Percentiles rank a stretch among this genome's conserved stretches.
Evolutionary conservation across 345 rosid species (phyloP).

Genomic region (Laguncularia racemosa): DNA sequence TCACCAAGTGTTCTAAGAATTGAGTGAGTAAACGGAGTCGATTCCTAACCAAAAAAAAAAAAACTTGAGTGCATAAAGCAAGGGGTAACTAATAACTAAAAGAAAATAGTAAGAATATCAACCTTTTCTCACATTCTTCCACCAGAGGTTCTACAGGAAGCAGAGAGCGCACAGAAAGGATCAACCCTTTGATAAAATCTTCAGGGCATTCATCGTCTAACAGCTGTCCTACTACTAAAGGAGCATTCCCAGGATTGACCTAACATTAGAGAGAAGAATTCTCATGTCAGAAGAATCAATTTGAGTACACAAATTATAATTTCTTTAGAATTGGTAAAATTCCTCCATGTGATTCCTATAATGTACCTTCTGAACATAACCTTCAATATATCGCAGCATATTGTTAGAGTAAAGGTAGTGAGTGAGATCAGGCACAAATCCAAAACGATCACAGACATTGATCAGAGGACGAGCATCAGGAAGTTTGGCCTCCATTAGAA

Average conservation of each 20-base stretch:
- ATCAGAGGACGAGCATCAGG: slow-evolving; percentile 72
- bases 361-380: slow-evolving; percentile 96
- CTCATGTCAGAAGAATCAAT: slow-evolving; percentile 30
- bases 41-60: slow-evolving; percentile 48
- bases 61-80: slow-evolving; percentile 15
- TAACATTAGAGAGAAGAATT: slow-evolving; percentile 38
- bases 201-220: slow-evolving; percentile 99
- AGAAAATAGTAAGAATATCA: slow-evolving; percentile 31
- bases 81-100: slow-evolving; percentile 1
- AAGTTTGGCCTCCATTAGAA: slow-evolving; percentile 97
- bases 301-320: not conserved
- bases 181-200: slow-evolving; percentile 96
- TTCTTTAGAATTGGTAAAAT: not conserved
- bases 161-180: slow-evolving; percentile 67
- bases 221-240: slow-evolving; percentile 75
- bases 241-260: slow-evolving; percentile 99
- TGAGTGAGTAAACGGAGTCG: slow-evolving; percentile 99
- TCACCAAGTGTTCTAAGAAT: slow-evolving; percentile 98
- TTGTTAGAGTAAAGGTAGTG: slow-evolving; percentile 88
- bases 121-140: slow-evolving; percentile 53
- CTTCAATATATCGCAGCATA: slow-evolving; percentile 98
- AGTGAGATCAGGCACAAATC: slow-evolving; percentile 93
- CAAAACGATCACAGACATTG: slow-evolving; percentile 95
- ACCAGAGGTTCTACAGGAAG: slow-evolving; percentile 53
- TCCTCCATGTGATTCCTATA: not conserved